Evolutionary conservation across 768 basidiomycete species (phyloP).

Genomic region (Auricularia sp.): DNA sequence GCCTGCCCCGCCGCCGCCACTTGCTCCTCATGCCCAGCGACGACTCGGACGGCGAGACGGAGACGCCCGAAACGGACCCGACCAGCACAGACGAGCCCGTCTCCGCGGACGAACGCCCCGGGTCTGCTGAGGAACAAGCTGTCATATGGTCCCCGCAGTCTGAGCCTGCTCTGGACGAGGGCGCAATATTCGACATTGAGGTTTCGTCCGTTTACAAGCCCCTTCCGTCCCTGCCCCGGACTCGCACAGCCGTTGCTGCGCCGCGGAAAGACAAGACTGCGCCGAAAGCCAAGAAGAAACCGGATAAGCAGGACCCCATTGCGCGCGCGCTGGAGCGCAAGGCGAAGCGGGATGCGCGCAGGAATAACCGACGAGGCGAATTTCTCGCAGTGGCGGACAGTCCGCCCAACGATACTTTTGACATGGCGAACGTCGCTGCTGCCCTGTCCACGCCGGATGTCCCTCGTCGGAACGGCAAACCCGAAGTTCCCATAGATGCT

Average conservation of each 20-base stretch:
- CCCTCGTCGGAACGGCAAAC: background rate
- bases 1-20: constrained; percentile 10
- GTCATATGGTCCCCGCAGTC: constrained; percentile 18
- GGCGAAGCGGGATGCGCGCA: background rate
- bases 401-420: constrained; percentile 4
- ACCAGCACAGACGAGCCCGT: constrained; percentile 20
- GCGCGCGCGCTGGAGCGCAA: background rate
- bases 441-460: constrained; percentile 16
- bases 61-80: constrained; percentile 20
- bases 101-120: constrained; percentile 38
- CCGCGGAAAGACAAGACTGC: constrained; percentile 6
- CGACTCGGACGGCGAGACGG: constrained; percentile 17
- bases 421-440: constrained; percentile 14
- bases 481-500: constrained; percentile 2
- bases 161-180: constrained; percentile 7
- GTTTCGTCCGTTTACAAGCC: constrained; percentile 69
- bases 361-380: constrained; percentile 1
- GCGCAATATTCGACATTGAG: constrained; percentile 40
- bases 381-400: constrained; percentile 8
- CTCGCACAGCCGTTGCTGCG: constrained; percentile 19
- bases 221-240: constrained; percentile 45
- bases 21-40: constrained; percentile 6
- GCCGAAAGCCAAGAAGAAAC: constrained; percentile 17
- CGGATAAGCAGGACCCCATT: background rate
- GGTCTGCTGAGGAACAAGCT: constrained; percentile 24